phyloP scores from a whole-genome alignment of 2,329 filamentous ascomycete species.

The Colletotrichum tabaci region DNA sequence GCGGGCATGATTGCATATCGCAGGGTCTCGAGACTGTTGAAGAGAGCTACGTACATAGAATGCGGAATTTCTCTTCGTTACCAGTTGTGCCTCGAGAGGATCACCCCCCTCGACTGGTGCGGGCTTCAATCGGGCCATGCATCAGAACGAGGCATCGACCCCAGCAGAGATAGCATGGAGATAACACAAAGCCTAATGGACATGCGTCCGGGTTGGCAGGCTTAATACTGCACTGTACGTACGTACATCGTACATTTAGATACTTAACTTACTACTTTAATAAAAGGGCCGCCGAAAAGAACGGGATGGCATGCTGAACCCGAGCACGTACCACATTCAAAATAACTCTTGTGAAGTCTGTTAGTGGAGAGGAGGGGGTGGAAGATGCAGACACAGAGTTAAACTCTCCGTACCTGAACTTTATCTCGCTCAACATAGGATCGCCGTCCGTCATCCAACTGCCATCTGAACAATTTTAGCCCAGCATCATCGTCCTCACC shows the following conservation, averaged over 20 bases:
- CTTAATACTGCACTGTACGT: constrained; percentile 11
- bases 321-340: constrained; percentile 3
- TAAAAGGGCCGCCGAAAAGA: constrained; percentile 25
- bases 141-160: constrained; percentile 5
- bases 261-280: constrained; percentile 36
- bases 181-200: constrained; percentile 8
- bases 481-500: constrained; percentile 14
- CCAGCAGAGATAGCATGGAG: constrained; percentile 3
- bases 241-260: neutral
- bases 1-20: constrained; percentile 37
- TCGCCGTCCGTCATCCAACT: constrained; percentile 22
- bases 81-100: constrained; percentile 20
- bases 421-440: constrained; percentile 11
- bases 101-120: neutral
- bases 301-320: constrained; percentile 8
- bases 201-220: constrained; percentile 4
- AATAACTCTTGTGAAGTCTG: constrained; percentile 1
- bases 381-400: constrained; percentile 8
- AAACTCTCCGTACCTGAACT: constrained; percentile 5
- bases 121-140: constrained; percentile 19
- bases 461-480: constrained; percentile 32
- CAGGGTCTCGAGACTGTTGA: constrained; percentile 31
- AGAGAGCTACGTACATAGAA: constrained; percentile 35
- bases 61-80: constrained; percentile 18
- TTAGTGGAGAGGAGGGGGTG: neutral